Conservation (phyloP, 306 rosid species). For the Casuarina cunninghamiana region DNA sequence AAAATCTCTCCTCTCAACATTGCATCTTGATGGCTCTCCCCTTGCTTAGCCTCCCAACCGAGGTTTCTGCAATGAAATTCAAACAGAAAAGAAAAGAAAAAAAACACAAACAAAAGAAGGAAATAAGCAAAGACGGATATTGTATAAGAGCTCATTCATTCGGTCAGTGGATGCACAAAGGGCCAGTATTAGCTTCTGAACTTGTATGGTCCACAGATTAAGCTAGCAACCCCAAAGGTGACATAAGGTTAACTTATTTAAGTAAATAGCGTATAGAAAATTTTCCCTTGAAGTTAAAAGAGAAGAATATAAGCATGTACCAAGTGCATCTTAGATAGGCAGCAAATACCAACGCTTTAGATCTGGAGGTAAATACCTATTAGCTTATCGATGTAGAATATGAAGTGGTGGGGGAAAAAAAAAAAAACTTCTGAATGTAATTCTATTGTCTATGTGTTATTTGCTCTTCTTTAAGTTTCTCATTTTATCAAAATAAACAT, state of each 20-base stretch:
- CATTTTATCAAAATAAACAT: too few species aligned
- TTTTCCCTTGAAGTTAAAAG: neutral
- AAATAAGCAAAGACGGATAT: neutral
- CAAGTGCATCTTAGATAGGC: neutral
- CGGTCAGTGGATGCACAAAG: neutral
- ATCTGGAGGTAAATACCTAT: neutral
- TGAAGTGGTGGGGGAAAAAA: neutral
- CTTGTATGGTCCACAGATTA: neutral
- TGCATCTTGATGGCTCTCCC: slow-evolving; percentile 66
- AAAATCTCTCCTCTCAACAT: slow-evolving; percentile 96
- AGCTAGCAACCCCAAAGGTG: neutral
- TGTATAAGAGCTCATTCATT: neutral
- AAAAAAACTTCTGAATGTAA: neutral
- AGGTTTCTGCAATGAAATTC: slow-evolving; percentile 64
- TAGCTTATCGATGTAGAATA: neutral
- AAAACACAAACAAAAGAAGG: neutral
- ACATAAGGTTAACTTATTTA: neutral
- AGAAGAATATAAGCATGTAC: neutral
- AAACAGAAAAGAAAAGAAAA: neutral
- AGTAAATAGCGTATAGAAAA: neutral
- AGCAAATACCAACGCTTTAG: neutral
- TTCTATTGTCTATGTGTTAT: neutral
- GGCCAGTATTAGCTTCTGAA: neutral
- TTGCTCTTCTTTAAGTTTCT: neutral
- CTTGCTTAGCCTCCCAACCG: slow-evolving; percentile 87